Conservation (phyloP, 1,284 basidiomycete genomes). For the Coriolopsis trogii region DNA sequence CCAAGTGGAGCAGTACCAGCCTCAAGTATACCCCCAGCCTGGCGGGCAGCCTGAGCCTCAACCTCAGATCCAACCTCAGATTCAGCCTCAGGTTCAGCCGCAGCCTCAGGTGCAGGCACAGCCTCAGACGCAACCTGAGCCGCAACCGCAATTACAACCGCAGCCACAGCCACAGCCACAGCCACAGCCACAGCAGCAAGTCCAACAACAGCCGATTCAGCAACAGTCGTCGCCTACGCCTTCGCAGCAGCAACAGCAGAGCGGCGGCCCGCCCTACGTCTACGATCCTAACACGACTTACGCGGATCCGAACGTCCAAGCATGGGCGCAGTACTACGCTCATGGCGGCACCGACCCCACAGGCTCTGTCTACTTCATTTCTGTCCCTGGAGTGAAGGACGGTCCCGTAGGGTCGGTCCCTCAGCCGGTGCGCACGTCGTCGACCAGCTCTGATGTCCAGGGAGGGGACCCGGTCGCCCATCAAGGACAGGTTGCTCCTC, state of each 20-base stretch:
- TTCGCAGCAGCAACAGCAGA: slow-evolving; percentile 23
- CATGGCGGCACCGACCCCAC: slow-evolving; percentile 71
- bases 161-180: slow-evolving; percentile 28
- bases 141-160: slow-evolving; percentile 30
- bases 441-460: too few species aligned
- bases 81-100: slow-evolving; percentile 24
- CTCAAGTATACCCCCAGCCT: slow-evolving; percentile 14
- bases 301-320: slow-evolving; percentile 72
- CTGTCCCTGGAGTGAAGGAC: slow-evolving; percentile 70
- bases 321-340: slow-evolving; percentile 81
- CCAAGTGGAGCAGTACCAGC: slow-evolving; percentile 27
- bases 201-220: slow-evolving; percentile 30
- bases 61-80: slow-evolving; percentile 17
- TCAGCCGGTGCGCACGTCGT: slow-evolving; percentile 11
- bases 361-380: slow-evolving; percentile 75
- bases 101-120: slow-evolving; percentile 19
- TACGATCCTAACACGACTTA: slow-evolving; percentile 70
- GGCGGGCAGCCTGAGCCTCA: slow-evolving; percentile 25
- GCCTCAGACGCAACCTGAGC: slow-evolving; percentile 28
- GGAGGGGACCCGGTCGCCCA: slow-evolving; percentile 1
- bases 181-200: slow-evolving; percentile 26
- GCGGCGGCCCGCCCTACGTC: slow-evolving; percentile 68
- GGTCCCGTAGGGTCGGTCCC: slow-evolving; percentile 22
- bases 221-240: slow-evolving; percentile 26
- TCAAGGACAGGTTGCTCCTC: slow-evolving; percentile 10